These are phyloP conservation scores for Setomelanomma holmii DNA, from an alignment of 2,329 filamentous ascomycete genomes.

Conservation along the genomic window DNA sequence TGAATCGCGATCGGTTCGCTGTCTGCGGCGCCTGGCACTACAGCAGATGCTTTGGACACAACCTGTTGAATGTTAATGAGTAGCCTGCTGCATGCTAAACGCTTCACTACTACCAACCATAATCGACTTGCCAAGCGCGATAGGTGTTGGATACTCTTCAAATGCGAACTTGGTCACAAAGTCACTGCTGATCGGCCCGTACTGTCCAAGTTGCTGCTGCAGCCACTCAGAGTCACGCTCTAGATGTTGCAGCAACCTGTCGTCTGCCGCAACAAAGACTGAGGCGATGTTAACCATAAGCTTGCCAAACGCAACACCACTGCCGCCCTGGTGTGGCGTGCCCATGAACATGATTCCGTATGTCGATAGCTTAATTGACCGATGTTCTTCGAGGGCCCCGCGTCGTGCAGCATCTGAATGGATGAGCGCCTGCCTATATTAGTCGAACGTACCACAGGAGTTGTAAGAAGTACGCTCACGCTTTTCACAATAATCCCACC, in stretches of 20 bases:
- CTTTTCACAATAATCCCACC: too few relatives aligned
- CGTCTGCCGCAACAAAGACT: conserved; percentile 40
- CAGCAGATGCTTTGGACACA: conserved; percentile 47
- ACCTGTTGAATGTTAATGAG: conserved; percentile 32
- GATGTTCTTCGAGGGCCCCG: conserved; percentile 22
- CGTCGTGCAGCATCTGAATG: conserved; percentile 8
- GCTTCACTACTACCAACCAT: conserved; percentile 23
- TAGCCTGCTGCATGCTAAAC: neutral
- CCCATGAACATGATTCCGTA: conserved; percentile 52
- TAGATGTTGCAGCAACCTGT: conserved; percentile 39
- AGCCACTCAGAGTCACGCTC: conserved; percentile 47
- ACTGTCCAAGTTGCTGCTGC: conserved; percentile 46
- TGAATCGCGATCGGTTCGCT: conserved; percentile 43
- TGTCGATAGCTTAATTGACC: conserved; percentile 45
- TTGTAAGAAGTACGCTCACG: neutral
- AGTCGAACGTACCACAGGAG: neutral
- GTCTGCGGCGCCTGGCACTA: conserved; percentile 43
- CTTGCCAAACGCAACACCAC: conserved; percentile 36
- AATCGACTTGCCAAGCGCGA: conserved; percentile 29
- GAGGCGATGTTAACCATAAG: conserved; percentile 44
- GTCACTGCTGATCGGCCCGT: conserved; percentile 43
- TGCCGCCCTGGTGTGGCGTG: conserved; percentile 49
- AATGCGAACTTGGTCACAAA: conserved; percentile 47
- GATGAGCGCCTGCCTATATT: neutral
- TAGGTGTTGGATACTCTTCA: conserved; percentile 40